These are phyloP conservation scores for Skeletonema tropicum DNA, from an alignment of 108 stramenopile genomes.

Conservation along the genomic window DNA sequence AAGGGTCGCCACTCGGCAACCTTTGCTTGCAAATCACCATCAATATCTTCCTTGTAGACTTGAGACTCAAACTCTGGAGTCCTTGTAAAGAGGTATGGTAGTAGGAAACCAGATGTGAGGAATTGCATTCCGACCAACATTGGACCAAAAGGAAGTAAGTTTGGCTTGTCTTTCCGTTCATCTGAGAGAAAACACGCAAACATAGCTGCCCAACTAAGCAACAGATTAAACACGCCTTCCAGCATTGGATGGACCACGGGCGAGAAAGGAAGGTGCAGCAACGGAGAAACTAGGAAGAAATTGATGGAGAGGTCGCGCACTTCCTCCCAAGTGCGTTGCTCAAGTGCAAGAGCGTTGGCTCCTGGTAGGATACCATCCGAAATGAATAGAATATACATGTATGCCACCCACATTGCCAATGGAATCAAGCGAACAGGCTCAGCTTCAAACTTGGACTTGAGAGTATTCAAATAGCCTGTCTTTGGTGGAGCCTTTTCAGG, in stretches of 20 bases:
- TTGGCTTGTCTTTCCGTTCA: slow-evolving; percentile 67
- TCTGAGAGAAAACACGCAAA: slow-evolving; percentile 85
- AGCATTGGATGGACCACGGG: slow-evolving; percentile 78
- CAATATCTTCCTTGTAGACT: slow-evolving; percentile 54
- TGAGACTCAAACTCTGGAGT: slow-evolving; percentile 37
- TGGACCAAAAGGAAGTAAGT: slow-evolving; percentile 64
- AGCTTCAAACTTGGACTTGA: slow-evolving; percentile 43
- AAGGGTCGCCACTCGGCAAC: slow-evolving; percentile 60
- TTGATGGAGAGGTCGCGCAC: slow-evolving; percentile 78
- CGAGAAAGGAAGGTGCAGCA: slow-evolving; percentile 68
- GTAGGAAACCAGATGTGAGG: slow-evolving; percentile 76
- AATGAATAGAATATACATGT: slow-evolving; percentile 83
- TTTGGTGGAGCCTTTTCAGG: slow-evolving; percentile 80
- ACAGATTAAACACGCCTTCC: slow-evolving; percentile 84
- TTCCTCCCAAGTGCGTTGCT: slow-evolving; percentile 85
- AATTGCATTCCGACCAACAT: slow-evolving; percentile 85
- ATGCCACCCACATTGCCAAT: slow-evolving; percentile 50
- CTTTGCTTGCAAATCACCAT: slow-evolving; percentile 18
- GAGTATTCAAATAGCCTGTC: slow-evolving; percentile 40
- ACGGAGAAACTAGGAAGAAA: slow-evolving; percentile 81
- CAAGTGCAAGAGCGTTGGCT: slow-evolving; percentile 62
- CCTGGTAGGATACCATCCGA: slow-evolving; percentile 75
- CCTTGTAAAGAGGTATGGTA: slow-evolving; percentile 76
- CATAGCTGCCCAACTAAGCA: slow-evolving; percentile 84
- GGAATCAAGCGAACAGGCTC: slow-evolving; percentile 71